Evolutionary conservation across 305 asterid genomes (phyloP).

Genomic region (Fraxinus albicans): DNA sequence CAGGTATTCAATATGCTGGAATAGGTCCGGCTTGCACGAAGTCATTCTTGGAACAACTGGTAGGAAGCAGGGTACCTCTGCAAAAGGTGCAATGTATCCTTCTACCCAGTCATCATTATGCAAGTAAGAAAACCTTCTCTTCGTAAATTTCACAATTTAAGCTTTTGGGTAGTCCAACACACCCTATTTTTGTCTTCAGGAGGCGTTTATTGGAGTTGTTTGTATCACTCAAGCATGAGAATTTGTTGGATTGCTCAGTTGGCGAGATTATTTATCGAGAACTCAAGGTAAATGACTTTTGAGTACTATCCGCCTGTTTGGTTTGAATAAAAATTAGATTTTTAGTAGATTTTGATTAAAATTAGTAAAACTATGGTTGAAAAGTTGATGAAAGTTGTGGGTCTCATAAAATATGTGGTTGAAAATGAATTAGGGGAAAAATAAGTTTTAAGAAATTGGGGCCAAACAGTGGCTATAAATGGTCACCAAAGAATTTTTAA

Average conservation of each 20-base stretch:
- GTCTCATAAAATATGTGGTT: too few species aligned
- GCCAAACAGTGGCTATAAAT: neutral
- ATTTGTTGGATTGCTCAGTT: slow-evolving; percentile 23
- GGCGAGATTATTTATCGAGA: slow-evolving; percentile 50
- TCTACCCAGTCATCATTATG: slow-evolving; percentile 82
- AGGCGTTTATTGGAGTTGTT: slow-evolving; percentile 61
- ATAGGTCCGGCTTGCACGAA: slow-evolving; percentile 72
- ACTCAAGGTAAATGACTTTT: slow-evolving; percentile 55
- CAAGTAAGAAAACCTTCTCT: slow-evolving; percentile 49
- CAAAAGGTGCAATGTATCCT: slow-evolving; percentile 81
- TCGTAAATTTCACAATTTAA: neutral
- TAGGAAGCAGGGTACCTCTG: slow-evolving; percentile 94
- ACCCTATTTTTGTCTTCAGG: slow-evolving; percentile 37
- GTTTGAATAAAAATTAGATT: too few species aligned
- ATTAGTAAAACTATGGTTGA: too few species aligned
- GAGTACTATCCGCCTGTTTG: neutral
- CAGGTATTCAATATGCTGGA: slow-evolving; percentile 93
- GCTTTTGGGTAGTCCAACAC: slow-evolving; percentile 10
- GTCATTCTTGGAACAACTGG: slow-evolving; percentile 93
- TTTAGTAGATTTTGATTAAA: too few species aligned
- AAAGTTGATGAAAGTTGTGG: too few species aligned
- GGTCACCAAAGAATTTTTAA: neutral
- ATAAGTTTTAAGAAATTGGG: too few species aligned
- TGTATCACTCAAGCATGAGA: slow-evolving; percentile 39
- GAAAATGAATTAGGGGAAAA: too few species aligned